Evolutionary conservation across 1,284 basidiomycete species (phyloP).

Genomic region (Marasmius oreades): DNA sequence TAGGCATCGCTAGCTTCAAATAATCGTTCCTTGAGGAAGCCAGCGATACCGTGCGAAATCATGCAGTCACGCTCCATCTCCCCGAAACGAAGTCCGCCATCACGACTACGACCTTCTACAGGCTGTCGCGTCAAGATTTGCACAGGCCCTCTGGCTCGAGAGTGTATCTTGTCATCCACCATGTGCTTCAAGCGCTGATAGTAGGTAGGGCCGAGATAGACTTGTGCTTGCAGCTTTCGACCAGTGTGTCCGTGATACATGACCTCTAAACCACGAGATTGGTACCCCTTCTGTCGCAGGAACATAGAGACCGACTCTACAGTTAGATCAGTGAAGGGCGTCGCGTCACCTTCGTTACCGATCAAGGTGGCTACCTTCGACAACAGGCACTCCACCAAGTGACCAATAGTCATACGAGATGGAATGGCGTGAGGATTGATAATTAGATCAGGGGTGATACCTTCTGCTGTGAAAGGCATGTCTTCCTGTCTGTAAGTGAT

Average conservation of each 20-base stretch:
- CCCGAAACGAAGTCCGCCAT: conserved; percentile 98
- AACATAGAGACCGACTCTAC: conserved; percentile 92
- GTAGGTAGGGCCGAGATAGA: conserved; percentile 98
- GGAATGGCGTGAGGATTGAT: conserved; percentile 99
- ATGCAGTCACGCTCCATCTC: conserved; percentile 99
- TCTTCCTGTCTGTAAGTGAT: conserved; percentile 99
- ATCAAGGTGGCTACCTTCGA: conserved; percentile 96
- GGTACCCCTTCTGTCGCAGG: conserved; percentile 84
- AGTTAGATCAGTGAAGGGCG: conserved; percentile 97
- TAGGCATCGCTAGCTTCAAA: conserved; percentile 96
- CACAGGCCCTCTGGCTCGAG: conserved; percentile 93
- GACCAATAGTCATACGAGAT: conserved; percentile 99
- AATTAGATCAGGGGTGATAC: conserved; percentile 94
- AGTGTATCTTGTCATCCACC: conserved; percentile 99
- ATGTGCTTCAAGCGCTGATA: conserved; percentile 99
- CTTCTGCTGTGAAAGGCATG: conserved; percentile 98
- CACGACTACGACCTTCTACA: conserved; percentile 98
- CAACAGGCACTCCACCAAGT: conserved; percentile 97
- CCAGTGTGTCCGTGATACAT: conserved; percentile 99
- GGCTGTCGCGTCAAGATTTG: conserved; percentile 98
- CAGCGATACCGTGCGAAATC: conserved; percentile 99
- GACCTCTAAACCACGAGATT: conserved; percentile 93
- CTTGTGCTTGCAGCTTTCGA: conserved; percentile 94
- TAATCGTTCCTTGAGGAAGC: conserved; percentile 93
- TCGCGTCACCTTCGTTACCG: conserved; percentile 97